Conservation (phyloP, 2,329 filamentous ascomycete genomes). For the Davidsoniella eucalypti region DNA sequence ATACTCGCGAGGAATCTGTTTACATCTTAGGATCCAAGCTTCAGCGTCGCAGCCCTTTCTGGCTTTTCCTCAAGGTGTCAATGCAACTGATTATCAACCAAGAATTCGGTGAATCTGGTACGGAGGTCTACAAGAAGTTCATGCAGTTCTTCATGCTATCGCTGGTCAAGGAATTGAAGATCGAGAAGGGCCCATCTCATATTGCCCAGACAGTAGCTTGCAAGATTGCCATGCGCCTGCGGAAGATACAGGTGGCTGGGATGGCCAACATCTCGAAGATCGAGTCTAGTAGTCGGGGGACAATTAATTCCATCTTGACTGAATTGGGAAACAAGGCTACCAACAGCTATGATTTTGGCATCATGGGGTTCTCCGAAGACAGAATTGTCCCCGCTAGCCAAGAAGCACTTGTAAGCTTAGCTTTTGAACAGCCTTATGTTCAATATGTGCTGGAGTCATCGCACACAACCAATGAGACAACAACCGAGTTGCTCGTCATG, state of each 20-base stretch:
- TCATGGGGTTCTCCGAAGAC: no score
- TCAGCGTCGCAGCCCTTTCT: conserved; percentile 36
- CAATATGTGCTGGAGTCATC: no score
- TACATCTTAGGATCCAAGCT: conserved; percentile 21
- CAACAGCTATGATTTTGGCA: no score
- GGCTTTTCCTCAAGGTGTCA: conserved; percentile 36
- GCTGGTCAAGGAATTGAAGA: conserved; percentile 19
- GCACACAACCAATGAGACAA: no score
- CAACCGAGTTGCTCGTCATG: no score
- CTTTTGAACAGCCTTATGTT: no score
- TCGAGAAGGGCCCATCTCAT: conserved; percentile 15
- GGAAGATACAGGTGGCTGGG: conserved; percentile 21
- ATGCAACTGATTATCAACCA: conserved; percentile 23
- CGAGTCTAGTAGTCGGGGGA: conserved; percentile 22
- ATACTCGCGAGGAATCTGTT: conserved; percentile 37
- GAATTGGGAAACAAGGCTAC: conserved; percentile 4
- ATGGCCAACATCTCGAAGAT: conserved; percentile 16
- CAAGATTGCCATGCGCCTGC: conserved; percentile 27
- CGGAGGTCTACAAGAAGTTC: conserved; percentile 30
- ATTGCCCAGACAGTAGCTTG: conserved; percentile 24
- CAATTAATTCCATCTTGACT: conserved; percentile 14
- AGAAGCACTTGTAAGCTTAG: no score
- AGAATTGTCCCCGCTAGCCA: no score
- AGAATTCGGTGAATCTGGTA: neutral
- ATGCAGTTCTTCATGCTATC: conserved; percentile 29